phyloP scores from a whole-genome alignment of 805 yeast genomes.

The Yamadazyma olivae region DNA sequence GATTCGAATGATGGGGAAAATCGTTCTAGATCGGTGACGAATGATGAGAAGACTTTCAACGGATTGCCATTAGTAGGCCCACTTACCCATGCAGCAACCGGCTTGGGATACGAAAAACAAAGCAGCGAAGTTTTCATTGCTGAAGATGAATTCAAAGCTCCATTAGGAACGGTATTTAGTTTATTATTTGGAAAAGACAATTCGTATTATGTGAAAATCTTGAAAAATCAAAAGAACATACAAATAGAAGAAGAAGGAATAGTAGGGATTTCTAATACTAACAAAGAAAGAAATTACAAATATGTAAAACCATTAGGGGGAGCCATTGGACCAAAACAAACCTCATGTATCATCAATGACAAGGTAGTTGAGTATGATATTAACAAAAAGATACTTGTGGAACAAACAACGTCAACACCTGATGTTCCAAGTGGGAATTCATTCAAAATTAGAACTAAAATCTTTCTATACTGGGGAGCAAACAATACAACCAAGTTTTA shows the following conservation, averaged over 20 bases:
- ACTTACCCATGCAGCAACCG: conserved; percentile 48
- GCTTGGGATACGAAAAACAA: conserved; percentile 40
- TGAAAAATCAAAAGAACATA: conserved; percentile 62
- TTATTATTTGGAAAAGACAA: conserved; percentile 64
- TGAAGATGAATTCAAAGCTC: conserved; percentile 56
- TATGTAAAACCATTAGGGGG: conserved; percentile 65
- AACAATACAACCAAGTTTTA: conserved; percentile 51
- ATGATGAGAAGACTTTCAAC: conserved; percentile 19
- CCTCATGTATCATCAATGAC: conserved; percentile 63
- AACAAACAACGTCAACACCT: conserved; percentile 64
- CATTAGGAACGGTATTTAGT: conserved; percentile 58
- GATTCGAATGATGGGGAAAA: neutral
- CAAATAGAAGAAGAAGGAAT: conserved; percentile 49
- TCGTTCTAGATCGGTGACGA: neutral
- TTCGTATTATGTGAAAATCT: conserved; percentile 38
- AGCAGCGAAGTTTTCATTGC: conserved; percentile 53
- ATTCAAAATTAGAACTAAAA: conserved; percentile 58
- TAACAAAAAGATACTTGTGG: conserved; percentile 44
- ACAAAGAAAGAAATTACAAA: conserved; percentile 45
- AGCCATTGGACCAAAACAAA: conserved; percentile 76
- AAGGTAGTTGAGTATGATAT: conserved; percentile 51
- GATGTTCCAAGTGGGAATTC: conserved; percentile 81
- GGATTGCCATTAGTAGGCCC: conserved; percentile 46
- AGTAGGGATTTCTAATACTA: conserved; percentile 22
- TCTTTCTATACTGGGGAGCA: conserved; percentile 60